These are phyloP conservation scores for Aotearoamyces nothofagi DNA, from an alignment of 2,329 filamentous ascomycete genomes.

Conservation along the genomic window DNA sequence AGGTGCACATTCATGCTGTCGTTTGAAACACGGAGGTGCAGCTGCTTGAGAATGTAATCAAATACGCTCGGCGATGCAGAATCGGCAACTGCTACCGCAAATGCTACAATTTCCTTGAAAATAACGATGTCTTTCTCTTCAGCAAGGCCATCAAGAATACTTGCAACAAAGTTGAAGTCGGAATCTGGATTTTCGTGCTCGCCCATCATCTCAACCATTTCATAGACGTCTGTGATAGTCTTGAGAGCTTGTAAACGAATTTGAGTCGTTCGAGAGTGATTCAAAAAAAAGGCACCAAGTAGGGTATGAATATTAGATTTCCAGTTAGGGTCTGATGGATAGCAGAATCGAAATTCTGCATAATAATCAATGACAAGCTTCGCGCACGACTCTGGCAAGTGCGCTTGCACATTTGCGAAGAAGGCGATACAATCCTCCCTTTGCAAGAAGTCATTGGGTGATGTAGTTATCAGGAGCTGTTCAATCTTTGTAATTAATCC, in stretches of 20 bases:
- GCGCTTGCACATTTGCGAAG: slow-evolving; percentile 43
- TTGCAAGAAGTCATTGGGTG: slow-evolving; percentile 38
- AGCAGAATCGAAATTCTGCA: slow-evolving; percentile 53
- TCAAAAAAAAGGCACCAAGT: slow-evolving; percentile 46
- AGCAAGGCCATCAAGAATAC: slow-evolving; percentile 43
- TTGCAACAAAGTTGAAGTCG: slow-evolving; percentile 41
- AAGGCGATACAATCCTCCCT: slow-evolving; percentile 52
- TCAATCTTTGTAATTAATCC: slow-evolving; percentile 18
- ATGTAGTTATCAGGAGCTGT: slow-evolving; percentile 22
- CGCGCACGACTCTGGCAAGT: slow-evolving; percentile 49
- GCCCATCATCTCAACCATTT: slow-evolving; percentile 31
- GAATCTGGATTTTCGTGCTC: slow-evolving; percentile 41
- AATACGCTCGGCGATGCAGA: slow-evolving; percentile 44
- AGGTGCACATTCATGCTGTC: too few species aligned
- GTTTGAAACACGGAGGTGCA: slow-evolving; percentile 33
- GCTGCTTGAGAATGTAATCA: slow-evolving; percentile 35
- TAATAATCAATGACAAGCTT: slow-evolving; percentile 52
- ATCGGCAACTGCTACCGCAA: slow-evolving; percentile 49
- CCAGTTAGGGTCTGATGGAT: slow-evolving; percentile 57
- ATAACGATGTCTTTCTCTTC: slow-evolving; percentile 49
- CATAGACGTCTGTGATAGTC: slow-evolving; percentile 34
- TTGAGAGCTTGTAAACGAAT: slow-evolving; percentile 48
- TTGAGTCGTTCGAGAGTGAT: slow-evolving; percentile 41
- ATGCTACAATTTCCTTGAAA: slow-evolving; percentile 47
- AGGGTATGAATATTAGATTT: slow-evolving; percentile 45